Percentiles rank a stretch among this genome's conserved stretches.
These are phyloP conservation scores for Pythium insidiosum DNA, from an alignment of 352 stramenopile species.

Conservation along the genomic window DNA sequence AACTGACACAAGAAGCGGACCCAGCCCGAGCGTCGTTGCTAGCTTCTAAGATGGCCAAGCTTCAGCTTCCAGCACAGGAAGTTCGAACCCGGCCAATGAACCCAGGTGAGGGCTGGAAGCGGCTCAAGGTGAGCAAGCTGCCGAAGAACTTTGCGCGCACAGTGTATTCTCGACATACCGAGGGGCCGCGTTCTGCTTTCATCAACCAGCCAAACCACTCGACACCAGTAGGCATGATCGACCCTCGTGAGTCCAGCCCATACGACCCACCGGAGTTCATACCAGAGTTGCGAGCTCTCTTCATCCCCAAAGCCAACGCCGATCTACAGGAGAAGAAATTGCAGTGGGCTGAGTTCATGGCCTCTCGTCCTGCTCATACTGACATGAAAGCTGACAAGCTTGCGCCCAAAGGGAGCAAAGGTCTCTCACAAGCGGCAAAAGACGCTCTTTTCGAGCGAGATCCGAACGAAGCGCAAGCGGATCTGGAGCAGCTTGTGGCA, in stretches of 20 bases:
- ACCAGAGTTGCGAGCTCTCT: constrained; percentile 41
- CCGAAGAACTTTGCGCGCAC: constrained; percentile 49
- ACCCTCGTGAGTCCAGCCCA: constrained; percentile 44
- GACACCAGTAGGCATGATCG: constrained; percentile 58
- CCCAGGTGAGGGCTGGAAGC: constrained; percentile 67
- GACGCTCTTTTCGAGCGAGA: constrained; percentile 40
- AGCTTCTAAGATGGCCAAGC: constrained; percentile 46
- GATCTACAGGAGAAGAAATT: constrained; percentile 60
- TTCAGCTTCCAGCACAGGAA: constrained; percentile 28
- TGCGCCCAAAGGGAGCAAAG: too few species aligned
- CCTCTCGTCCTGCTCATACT: constrained; percentile 1
- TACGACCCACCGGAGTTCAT: constrained; percentile 58
- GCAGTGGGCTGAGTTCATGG: constrained; percentile 30
- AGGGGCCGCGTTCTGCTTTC: constrained; percentile 47
- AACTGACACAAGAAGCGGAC: constrained; percentile 40
- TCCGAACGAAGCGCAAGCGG: constrained; percentile 18
- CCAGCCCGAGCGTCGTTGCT: constrained; percentile 37
- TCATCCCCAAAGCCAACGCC: constrained; percentile 39
- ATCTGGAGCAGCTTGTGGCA: constrained; percentile 35
- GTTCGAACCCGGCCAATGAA: constrained; percentile 7
- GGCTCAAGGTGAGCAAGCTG: constrained; percentile 44
- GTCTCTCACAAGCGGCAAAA: constrained; percentile 7
- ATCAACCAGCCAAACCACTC: constrained; percentile 62
- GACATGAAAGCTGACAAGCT: too few species aligned
- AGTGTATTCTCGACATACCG: constrained; percentile 46